phyloP scores from a whole-genome alignment of 108 stramenopile species.

The Mediolabrus comicus region DNA sequence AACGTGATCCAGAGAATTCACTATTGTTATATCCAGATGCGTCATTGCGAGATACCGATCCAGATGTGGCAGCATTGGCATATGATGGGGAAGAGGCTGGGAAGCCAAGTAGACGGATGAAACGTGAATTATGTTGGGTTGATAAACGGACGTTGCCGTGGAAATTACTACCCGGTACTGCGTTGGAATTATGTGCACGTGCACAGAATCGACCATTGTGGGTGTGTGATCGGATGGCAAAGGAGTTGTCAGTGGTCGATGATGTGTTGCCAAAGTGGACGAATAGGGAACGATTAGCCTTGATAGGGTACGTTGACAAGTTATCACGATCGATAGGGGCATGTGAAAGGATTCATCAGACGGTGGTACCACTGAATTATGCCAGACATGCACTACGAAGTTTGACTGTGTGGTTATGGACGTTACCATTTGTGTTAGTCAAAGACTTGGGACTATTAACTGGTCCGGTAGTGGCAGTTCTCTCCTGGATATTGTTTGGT shows the following conservation, averaged over 20 bases:
- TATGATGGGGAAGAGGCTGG: constrained; percentile 70
- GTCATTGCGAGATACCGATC: constrained; percentile 40
- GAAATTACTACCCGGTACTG: constrained; percentile 65
- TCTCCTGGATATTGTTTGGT: constrained; percentile 93
- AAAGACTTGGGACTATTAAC: constrained; percentile 77
- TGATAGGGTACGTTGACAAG: constrained; percentile 80
- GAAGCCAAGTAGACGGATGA: constrained; percentile 59
- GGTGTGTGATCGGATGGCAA: constrained; percentile 85
- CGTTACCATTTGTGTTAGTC: constrained; percentile 87
- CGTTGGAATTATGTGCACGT: constrained; percentile 72
- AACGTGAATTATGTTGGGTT: constrained; percentile 79
- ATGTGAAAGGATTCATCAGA: constrained; percentile 94
- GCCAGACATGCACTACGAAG: constrained; percentile 90
- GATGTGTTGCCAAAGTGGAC: constrained; percentile 66
- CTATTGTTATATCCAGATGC: constrained; percentile 76
- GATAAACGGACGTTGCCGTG: constrained; percentile 84
- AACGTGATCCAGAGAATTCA: constrained; percentile 75
- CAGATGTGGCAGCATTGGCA: constrained; percentile 51
- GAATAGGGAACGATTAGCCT: constrained; percentile 78
- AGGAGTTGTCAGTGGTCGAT: constrained; percentile 62
- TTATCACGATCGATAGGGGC: constrained; percentile 78
- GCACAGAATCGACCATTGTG: constrained; percentile 89
- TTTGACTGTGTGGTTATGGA: constrained; percentile 89
- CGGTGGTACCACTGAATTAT: constrained; percentile 93
- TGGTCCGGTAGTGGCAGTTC: constrained; percentile 76